Evolutionary conservation across 345 rosid species (phyloP).

Genomic region (Syzygium oleosum): DNA sequence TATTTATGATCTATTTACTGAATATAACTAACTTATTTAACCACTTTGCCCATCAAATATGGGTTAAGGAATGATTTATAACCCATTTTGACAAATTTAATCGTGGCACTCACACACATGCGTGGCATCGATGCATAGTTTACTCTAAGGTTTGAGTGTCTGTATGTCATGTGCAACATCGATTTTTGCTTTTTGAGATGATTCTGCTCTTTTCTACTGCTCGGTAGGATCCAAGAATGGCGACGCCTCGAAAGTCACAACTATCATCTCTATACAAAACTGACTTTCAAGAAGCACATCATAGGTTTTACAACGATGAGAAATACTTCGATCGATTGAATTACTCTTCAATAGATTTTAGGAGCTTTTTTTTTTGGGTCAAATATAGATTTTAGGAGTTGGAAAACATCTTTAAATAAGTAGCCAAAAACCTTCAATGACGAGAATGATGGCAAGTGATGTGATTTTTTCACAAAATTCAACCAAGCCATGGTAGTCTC

Average conservation of each 20-base stretch:
- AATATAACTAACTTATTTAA: too few relatives aligned
- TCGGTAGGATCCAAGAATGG: neutral
- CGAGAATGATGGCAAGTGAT: neutral
- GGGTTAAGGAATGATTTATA: too few relatives aligned
- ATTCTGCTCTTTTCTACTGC: neutral
- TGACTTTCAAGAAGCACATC: neutral
- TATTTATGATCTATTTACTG: too few relatives aligned
- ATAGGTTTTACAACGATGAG: neutral
- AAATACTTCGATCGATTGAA: neutral
- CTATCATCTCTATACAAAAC: neutral
- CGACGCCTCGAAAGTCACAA: neutral
- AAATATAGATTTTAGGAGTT: neutral
- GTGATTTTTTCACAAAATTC: neutral
- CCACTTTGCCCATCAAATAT: too few relatives aligned
- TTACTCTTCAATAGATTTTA: neutral
- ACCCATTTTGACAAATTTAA: too few relatives aligned
- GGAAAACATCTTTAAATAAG: neutral
- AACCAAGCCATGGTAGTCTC: neutral
- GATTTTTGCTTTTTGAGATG: neutral
- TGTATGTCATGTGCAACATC: neutral
- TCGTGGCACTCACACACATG: neutral
- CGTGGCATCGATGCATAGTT: fast-evolving
- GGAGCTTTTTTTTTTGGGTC: neutral
- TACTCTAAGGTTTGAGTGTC: neutral
- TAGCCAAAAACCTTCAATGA: neutral